These are phyloP conservation scores for Nemophila menziesii DNA, from an alignment of 257 asterid genomes.

Conservation along the genomic window DNA sequence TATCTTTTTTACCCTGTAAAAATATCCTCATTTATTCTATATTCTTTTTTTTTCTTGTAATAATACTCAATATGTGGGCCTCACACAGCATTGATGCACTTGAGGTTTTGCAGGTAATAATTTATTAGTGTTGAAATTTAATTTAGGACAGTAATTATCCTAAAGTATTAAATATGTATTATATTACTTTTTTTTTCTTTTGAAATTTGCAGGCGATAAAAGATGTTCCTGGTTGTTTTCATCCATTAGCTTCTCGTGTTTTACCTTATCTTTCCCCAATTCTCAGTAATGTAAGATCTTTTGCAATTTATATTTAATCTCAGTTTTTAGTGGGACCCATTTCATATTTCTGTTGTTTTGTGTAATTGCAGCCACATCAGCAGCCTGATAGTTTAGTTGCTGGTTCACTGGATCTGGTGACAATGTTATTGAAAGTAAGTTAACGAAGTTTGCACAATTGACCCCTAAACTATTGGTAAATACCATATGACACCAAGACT, in stretches of 20 bases:
- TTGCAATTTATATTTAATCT: conserved; percentile 10
- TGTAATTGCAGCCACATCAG: conserved; percentile 71
- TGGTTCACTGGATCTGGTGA: conserved; percentile 80
- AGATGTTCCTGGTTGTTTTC: conserved; percentile 86
- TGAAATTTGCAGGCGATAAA: conserved; percentile 70
- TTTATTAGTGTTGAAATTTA: too few species aligned
- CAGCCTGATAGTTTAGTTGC: conserved; percentile 90
- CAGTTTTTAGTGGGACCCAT: conserved; percentile 2
- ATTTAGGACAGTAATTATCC: too few species aligned
- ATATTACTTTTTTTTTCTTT: too few species aligned
- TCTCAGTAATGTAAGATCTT: conserved; percentile 63
- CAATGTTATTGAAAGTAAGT: conserved; percentile 77
- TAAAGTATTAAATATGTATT: too few species aligned
- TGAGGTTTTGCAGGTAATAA: too few species aligned
- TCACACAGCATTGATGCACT: too few species aligned
- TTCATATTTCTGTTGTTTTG: conserved; percentile 21
- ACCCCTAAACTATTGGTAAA: too few species aligned
- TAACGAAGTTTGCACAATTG: conserved; percentile 7
- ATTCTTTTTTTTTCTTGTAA: too few species aligned
- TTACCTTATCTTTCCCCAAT: conserved; percentile 71
- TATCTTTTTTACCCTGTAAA: too few species aligned
- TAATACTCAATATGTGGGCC: too few species aligned
- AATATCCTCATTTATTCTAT: too few species aligned
- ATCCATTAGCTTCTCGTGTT: conserved; percentile 75
- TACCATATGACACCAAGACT: too few species aligned